A percentile compares a stretch with the other conserved stretches of the same genome.
Evolutionary conservation across 106 monocot species (phyloP).

Genomic region (Amphibolis antarctica): DNA sequence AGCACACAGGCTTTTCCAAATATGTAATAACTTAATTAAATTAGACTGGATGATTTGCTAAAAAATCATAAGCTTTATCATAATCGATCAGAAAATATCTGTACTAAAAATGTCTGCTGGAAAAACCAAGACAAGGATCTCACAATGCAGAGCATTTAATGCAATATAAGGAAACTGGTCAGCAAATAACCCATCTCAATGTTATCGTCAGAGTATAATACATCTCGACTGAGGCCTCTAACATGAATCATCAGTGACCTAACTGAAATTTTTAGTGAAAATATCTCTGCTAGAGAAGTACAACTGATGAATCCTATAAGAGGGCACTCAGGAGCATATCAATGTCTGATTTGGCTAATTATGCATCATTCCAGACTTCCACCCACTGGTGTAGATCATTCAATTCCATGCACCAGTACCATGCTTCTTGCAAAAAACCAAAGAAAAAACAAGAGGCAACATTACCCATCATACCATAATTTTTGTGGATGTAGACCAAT

Average conservation of each 20-base stretch:
- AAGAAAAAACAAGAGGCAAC: no score
- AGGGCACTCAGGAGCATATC: slow-evolving; percentile 12
- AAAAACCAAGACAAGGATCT: background rate
- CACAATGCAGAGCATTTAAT: background rate
- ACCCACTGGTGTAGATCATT: background rate
- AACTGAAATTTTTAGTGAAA: background rate
- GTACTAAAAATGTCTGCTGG: no score
- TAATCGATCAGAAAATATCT: no score
- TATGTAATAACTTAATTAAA: no score
- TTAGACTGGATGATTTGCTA: no score
- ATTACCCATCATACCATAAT: no score
- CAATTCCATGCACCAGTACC: background rate
- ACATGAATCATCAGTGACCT: background rate
- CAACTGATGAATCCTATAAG: background rate
- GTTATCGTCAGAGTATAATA: slow-evolving; percentile 12
- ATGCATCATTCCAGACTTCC: slow-evolving; percentile 16
- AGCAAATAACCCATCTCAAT: slow-evolving; percentile 21
- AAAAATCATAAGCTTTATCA: no score
- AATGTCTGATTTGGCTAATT: slow-evolving; percentile 24
- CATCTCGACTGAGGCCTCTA: slow-evolving; percentile 6
- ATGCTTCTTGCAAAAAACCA: no score
- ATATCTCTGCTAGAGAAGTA: background rate
- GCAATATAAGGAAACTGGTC: no score
- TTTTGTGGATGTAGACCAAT: no score
- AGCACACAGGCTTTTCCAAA: no score